Conservation (phyloP, 2,329 filamentous ascomycete genomes). For the Diaporthe destruens region DNA sequence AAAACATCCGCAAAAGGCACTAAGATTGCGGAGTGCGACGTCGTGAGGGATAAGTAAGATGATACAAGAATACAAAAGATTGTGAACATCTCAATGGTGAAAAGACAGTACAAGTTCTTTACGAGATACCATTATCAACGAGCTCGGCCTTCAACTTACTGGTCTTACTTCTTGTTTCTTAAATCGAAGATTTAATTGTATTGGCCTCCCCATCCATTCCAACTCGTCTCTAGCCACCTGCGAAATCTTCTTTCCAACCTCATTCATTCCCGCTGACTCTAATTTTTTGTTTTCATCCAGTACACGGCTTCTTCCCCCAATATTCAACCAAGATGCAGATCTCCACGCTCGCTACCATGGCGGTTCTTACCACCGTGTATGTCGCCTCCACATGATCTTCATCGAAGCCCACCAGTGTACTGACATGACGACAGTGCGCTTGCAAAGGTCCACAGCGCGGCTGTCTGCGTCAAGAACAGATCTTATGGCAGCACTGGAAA, state of each 20-base stretch:
- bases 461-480: background rate
- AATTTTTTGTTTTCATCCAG: background rate
- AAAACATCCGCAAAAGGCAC: background rate
- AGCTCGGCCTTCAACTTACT: background rate
- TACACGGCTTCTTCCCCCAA: background rate
- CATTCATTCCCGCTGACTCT: too few relatives aligned
- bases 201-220: background rate
- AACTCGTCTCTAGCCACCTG: background rate
- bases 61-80: background rate
- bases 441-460: background rate
- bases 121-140: background rate
- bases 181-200: background rate
- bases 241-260: background rate
- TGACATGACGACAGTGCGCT: background rate
- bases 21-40: background rate
- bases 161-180: background rate
- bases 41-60: too few relatives aligned
- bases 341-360: background rate
- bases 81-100: background rate
- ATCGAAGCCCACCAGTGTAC: background rate
- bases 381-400: background rate
- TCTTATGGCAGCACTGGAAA: background rate
- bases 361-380: background rate
- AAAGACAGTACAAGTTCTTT: background rate
- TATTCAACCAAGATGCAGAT: background rate